Percentiles rank a stretch among this genome's conserved stretches.
Evolutionary conservation across 2,329 filamentous ascomycete genomes (phyloP).

Genomic region (Monascus ruber): DNA sequence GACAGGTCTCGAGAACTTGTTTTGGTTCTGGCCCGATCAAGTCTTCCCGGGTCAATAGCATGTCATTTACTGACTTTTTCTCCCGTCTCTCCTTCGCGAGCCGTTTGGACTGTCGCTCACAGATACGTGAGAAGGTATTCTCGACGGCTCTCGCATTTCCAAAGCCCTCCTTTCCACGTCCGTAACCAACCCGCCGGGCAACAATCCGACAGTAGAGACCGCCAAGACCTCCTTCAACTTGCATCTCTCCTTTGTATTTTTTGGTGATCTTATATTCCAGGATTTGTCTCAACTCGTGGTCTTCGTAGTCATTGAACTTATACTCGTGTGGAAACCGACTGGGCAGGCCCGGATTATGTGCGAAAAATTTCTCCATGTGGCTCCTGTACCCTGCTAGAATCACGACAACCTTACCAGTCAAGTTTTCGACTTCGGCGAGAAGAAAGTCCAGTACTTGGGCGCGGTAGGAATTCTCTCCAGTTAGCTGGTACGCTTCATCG

Average conservation of each 20-base stretch:
- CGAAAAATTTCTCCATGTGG: conserved; percentile 66
- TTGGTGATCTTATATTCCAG: conserved; percentile 43
- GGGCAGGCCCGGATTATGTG: conserved; percentile 59
- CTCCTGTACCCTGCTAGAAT: conserved; percentile 62
- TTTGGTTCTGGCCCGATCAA: conserved; percentile 59
- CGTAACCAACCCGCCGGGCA: conserved; percentile 48
- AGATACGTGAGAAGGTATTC: conserved; percentile 46
- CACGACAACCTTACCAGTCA: conserved; percentile 57
- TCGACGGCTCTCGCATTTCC: conserved; percentile 62
- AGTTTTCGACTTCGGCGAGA: conserved; percentile 61
- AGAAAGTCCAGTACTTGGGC: conserved; percentile 57
- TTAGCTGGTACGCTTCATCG: conserved; percentile 68
- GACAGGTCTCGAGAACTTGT: conserved; percentile 38
- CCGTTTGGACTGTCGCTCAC: conserved; percentile 48
- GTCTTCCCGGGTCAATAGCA: conserved; percentile 54
- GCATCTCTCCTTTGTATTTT: conserved; percentile 46
- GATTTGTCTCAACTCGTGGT: conserved; percentile 54
- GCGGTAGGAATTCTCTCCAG: conserved; percentile 47
- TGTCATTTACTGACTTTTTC: conserved; percentile 41
- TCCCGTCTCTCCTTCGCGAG: conserved; percentile 37
- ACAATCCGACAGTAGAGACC: conserved; percentile 57
- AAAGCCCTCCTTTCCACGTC: conserved; percentile 55
- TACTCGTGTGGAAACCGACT: conserved; percentile 58
- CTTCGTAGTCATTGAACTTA: conserved; percentile 57
- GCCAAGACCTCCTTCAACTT: conserved; percentile 44